A percentile compares a stretch with the other conserved stretches of the same genome.
These are phyloP conservation scores for Artemisia annua DNA, from an alignment of 129 eudicot genomes.

Conservation along the genomic window DNA sequence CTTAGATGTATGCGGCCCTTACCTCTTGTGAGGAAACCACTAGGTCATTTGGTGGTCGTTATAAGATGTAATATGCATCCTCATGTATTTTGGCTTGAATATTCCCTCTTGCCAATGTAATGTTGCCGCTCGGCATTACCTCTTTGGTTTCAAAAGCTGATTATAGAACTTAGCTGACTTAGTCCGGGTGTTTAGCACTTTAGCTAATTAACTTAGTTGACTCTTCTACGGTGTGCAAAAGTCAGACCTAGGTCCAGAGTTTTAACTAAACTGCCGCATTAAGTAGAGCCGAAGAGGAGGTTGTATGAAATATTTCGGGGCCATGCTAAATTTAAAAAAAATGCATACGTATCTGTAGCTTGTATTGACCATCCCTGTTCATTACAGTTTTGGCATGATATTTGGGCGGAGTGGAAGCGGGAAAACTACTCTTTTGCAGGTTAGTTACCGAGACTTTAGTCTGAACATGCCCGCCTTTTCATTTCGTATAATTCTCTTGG, in stretches of 20 bases:
- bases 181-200: background rate
- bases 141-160: constrained; percentile 3
- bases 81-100: no score
- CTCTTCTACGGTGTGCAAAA: background rate
- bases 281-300: background rate
- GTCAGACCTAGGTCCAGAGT: background rate
- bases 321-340: no score
- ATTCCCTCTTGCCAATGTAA: no score
- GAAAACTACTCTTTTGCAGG: constrained; percentile 95
- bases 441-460: constrained; percentile 15
- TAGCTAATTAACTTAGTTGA: constrained; percentile 3
- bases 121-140: background rate
- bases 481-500: background rate
- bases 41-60: no score
- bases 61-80: no score
- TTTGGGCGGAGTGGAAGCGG: constrained; percentile 99
- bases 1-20: no score
- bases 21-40: no score
- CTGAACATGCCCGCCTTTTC: background rate
- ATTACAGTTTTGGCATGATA: constrained; percentile 79
- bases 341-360: background rate
- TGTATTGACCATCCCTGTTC: constrained; percentile 5
- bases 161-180: background rate
- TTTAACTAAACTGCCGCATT: background rate
- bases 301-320: background rate